These are phyloP conservation scores for Colletotrichum echinochloae DNA, from an alignment of 2,329 filamentous ascomycete species.

Conservation along the genomic window DNA sequence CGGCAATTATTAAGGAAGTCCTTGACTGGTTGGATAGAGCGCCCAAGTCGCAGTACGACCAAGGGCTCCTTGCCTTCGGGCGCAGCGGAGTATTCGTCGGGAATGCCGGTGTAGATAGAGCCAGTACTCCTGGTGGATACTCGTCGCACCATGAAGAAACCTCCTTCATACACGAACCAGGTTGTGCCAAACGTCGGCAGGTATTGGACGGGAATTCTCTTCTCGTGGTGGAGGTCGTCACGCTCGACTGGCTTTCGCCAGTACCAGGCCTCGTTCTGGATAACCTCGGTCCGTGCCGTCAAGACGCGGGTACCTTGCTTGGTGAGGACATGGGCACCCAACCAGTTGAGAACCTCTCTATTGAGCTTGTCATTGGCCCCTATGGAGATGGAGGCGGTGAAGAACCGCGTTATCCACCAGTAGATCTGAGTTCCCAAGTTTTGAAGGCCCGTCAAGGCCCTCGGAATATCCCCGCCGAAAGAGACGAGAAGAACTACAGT, in stretches of 20 bases:
- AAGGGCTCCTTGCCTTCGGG: conserved; percentile 53
- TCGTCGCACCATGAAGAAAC: conserved; percentile 52
- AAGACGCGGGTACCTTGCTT: conserved; percentile 49
- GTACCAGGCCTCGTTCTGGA: conserved; percentile 49
- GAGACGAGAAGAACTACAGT: conserved; percentile 49
- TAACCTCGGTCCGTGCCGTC: conserved; percentile 50
- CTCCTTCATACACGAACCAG: conserved; percentile 51
- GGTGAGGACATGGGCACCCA: conserved; percentile 50
- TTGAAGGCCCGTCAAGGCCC: conserved; percentile 48
- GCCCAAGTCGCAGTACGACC: conserved; percentile 54
- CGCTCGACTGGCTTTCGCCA: conserved; percentile 45
- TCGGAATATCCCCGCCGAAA: conserved; percentile 50
- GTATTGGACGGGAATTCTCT: conserved; percentile 51
- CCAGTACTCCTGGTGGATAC: conserved; percentile 42
- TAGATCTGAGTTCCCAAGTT: conserved; percentile 48
- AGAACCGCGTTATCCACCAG: conserved; percentile 52
- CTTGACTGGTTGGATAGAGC: conserved; percentile 49
- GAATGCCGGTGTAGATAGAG: conserved; percentile 37
- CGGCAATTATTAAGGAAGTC: conserved; percentile 48
- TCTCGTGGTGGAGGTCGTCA: conserved; percentile 50
- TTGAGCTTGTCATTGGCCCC: conserved; percentile 53
- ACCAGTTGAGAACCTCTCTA: conserved; percentile 53
- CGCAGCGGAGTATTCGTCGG: conserved; percentile 50
- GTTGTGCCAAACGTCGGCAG: conserved; percentile 53
- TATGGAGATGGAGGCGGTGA: conserved; percentile 54